Evolutionary conservation across 2,329 filamentous ascomycete species (phyloP).

Genomic region (Scedosporium minutisporum): DNA sequence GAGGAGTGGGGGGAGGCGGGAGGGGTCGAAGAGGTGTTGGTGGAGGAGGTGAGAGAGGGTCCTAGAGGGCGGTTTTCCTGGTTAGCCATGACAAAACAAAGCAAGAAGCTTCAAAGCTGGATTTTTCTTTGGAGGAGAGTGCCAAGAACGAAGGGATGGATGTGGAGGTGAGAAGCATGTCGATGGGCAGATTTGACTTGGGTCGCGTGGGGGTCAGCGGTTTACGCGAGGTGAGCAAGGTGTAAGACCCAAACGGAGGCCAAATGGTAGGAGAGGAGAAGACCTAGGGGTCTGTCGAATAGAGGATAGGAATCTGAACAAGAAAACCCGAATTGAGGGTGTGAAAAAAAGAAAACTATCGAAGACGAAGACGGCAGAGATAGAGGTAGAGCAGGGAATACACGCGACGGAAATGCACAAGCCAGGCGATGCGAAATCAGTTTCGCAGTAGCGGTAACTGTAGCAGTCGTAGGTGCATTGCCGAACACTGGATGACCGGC

Average conservation of each 20-base stretch:
- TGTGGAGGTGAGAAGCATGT: background rate
- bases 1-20: constrained; percentile 56
- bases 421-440: background rate
- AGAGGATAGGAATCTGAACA: background rate
- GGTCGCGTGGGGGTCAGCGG: background rate
- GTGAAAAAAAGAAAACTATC: background rate
- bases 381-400: background rate
- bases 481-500: background rate
- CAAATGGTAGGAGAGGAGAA: background rate
- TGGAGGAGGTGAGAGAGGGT: constrained; percentile 49
- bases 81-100: background rate
- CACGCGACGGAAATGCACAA: background rate
- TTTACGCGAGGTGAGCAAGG: background rate
- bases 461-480: background rate
- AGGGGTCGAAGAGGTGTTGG: constrained; percentile 50
- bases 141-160: background rate
- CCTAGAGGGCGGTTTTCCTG: constrained; percentile 24
- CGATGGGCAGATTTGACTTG: background rate
- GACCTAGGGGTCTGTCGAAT: background rate
- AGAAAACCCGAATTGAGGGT: background rate
- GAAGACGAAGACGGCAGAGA: background rate
- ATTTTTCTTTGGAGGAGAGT: background rate
- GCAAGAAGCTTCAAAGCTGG: background rate
- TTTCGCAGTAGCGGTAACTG: background rate
- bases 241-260: background rate